These are phyloP conservation scores for Mycena latifolia DNA, from an alignment of 768 basidiomycete species.

Conservation along the genomic window DNA sequence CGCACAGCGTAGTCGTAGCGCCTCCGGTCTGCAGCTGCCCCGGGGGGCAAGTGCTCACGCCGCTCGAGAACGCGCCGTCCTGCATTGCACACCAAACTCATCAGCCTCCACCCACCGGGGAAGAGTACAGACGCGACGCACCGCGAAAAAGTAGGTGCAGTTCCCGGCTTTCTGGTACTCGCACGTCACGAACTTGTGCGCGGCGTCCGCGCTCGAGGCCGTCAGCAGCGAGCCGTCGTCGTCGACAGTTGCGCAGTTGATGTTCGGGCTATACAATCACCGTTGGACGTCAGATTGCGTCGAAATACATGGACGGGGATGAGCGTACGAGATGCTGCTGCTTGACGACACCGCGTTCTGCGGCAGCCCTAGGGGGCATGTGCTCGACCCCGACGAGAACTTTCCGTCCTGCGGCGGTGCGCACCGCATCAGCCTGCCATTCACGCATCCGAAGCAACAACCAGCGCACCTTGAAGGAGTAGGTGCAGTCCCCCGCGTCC, in stretches of 20 bases:
- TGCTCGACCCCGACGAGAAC: constrained; percentile 29
- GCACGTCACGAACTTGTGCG: constrained; percentile 18
- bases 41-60: constrained; percentile 22
- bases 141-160: constrained; percentile 25
- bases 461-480: constrained; percentile 22
- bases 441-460: too few species aligned
- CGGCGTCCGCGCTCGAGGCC: not conserved
- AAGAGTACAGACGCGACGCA: not conserved
- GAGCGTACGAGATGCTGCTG: not conserved
- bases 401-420: constrained; percentile 25
- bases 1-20: constrained; percentile 1
- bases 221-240: constrained; percentile 16
- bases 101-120: too few species aligned
- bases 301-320: too few species aligned
- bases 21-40: constrained; percentile 14
- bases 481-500: constrained; percentile 18
- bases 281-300: too few species aligned
- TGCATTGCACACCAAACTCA: not conserved
- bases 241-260: constrained; percentile 20
- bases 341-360: constrained; percentile 3
- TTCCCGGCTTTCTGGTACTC: constrained; percentile 10
- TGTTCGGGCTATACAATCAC: not conserved
- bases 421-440: too few species aligned
- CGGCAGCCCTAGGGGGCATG: constrained; percentile 21
- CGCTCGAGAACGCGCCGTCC: constrained; percentile 28